Evolutionary conservation across 805 yeast species (phyloP).

Genomic region (Teunomyces pallodes): DNA sequence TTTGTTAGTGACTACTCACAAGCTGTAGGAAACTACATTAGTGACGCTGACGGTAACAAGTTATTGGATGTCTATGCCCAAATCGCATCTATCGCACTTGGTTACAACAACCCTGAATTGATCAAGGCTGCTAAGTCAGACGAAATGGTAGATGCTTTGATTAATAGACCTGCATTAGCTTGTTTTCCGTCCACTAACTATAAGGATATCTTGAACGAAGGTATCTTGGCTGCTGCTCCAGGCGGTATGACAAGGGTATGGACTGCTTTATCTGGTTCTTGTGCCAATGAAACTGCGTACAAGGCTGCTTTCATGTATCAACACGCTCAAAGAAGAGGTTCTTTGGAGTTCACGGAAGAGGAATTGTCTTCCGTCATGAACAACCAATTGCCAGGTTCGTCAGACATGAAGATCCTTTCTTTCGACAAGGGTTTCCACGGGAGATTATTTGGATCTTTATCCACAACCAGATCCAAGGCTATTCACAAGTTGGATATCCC

Average conservation of each 20-base stretch:
- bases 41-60: conserved; percentile 42
- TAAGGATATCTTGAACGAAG: conserved; percentile 45
- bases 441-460: conserved; percentile 53
- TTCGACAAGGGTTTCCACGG: conserved; percentile 59
- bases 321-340: conserved; percentile 53
- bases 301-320: conserved; percentile 70
- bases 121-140: conserved; percentile 36
- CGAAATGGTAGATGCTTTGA: conserved; percentile 40
- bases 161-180: conserved; percentile 45
- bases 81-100: conserved; percentile 43
- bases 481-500: conserved; percentile 58
- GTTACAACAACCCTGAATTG: conserved; percentile 43
- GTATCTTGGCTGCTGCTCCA: conserved; percentile 62
- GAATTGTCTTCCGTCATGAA: conserved; percentile 50
- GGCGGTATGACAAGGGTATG: conserved; percentile 57
- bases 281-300: conserved; percentile 68
- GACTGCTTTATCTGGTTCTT: conserved; percentile 67
- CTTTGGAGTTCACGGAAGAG: conserved; percentile 41
- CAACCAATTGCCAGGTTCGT: conserved; percentile 50
- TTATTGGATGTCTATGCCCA: conserved; percentile 42
- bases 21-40: conserved; percentile 39
- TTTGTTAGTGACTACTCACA: conserved; percentile 40
- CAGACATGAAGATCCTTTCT: conserved; percentile 52
- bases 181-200: conserved; percentile 39
- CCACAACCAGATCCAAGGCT: conserved; percentile 56